Conservation (phyloP, 2,329 filamentous ascomycete species). For the Xylariaceae sp. region DNA sequence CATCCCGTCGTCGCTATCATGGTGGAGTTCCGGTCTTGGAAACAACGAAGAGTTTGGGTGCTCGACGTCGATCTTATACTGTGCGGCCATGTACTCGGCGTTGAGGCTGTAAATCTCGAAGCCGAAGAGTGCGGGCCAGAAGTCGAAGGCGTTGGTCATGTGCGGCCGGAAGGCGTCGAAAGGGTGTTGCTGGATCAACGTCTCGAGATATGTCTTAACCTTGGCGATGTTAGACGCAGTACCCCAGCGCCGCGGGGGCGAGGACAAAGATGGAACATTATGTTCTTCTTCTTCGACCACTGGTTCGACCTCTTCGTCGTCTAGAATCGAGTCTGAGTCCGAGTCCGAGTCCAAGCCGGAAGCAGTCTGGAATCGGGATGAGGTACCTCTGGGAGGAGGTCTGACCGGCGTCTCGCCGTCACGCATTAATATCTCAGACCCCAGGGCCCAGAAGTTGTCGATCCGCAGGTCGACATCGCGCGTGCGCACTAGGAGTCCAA, state of each 20-base stretch:
- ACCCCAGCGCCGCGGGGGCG: slow-evolving; percentile 35
- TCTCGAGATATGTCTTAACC: slow-evolving; percentile 63
- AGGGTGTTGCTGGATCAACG: slow-evolving; percentile 70
- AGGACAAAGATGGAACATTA: not conserved
- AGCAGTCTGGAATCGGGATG: not conserved
- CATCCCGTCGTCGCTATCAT: slow-evolving; percentile 18
- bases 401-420: slow-evolving; percentile 36
- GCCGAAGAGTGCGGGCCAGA: slow-evolving; percentile 75
- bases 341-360: not conserved
- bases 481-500: slow-evolving; percentile 63
- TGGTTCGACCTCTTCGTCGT: slow-evolving; percentile 10
- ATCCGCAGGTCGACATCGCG: slow-evolving; percentile 61
- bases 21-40: not conserved
- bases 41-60: not conserved
- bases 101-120: slow-evolving; percentile 74
- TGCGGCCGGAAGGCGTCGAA: slow-evolving; percentile 57
- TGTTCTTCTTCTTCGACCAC: not conserved
- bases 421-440: slow-evolving; percentile 76
- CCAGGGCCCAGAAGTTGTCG: slow-evolving; percentile 72
- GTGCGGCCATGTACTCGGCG: slow-evolving; percentile 47
- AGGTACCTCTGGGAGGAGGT: not conserved
- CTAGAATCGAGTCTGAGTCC: not conserved
- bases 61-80: slow-evolving; percentile 32
- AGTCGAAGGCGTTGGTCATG: slow-evolving; percentile 61
- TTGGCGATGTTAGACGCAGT: slow-evolving; percentile 40